Evolutionary conservation across 2,329 filamentous ascomycete species (phyloP), one percentile per base, ranked within the genome.

Genomic region (Phyllosticta citriasiana): DNA sequence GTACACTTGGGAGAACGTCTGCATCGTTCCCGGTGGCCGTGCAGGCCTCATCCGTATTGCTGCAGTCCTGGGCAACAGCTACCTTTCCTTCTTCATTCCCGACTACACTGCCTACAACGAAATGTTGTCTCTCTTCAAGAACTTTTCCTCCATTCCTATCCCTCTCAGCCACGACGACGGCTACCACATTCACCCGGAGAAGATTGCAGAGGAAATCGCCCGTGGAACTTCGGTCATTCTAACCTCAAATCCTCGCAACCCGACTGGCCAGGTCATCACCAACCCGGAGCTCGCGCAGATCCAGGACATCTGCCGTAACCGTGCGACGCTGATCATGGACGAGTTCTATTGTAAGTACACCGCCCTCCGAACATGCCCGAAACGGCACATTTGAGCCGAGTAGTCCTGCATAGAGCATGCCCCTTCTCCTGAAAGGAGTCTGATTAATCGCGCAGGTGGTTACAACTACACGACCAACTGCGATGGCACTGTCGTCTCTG

Each of bases 1-100:
- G 77, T 97, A 97, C 74, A 95, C 89, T 5, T 97, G 90, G 88
- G 93, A 97, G 80, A 97, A 97, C 74, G 93, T 97, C 19, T 92
- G 89, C 73, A 96, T 97, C 72, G 93, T 97, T 3, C 93, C 93
- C 54, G 92, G 92, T 74, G 93, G 93, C 50, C 85, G 93, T 68
- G 93, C 93, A 35, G 93, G 93, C 56, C 79, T 97, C 76, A 97
- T 97, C 73, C 85, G 93, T 68, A 97, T 97, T 72, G 93, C 93
- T 22, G 93, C 93, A 57, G 91, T 97, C 5, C 78, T 97, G 67
- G 93, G 93, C 65, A 96, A 96, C 73, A 87, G 91, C 60, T 96
- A 96, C 71, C 81, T 97, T 65, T 90, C 88, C 52, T 97, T 97
- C 82, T 96, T 96, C 76, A 89, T 96, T 71, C 90, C 90, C 54